A percentile compares a stretch with the other conserved stretches of the same genome.
Evolutionary conservation across 2,329 filamentous ascomycete species (phyloP).

Genomic region (Arthrobotrys sphaeroides): DNA sequence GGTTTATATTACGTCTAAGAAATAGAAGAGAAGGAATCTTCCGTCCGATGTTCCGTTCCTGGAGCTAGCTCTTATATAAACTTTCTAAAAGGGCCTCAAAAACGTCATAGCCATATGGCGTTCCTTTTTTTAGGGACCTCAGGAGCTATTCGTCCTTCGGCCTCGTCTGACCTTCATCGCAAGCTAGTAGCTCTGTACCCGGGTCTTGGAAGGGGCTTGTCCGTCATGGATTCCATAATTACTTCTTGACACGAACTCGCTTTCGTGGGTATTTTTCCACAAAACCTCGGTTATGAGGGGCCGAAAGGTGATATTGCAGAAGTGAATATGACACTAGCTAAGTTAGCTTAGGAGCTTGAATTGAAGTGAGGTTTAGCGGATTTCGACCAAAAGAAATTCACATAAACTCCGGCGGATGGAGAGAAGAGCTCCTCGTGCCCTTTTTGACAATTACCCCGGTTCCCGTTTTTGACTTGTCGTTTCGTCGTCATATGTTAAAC

Average conservation of each 20-base stretch:
- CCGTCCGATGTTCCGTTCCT: background rate
- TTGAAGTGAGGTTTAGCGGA: conserved; percentile 1
- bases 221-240: conserved; percentile 8
- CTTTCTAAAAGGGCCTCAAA: background rate
- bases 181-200: too few species aligned
- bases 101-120: background rate
- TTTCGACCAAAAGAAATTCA: too few species aligned
- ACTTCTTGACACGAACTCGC: background rate
- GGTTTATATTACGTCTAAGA: background rate
- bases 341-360: too few species aligned
- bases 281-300: conserved; percentile 11
- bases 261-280: conserved; percentile 15
- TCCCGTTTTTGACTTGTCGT: background rate
- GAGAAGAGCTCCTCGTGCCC: background rate
- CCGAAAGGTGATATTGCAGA: too few species aligned
- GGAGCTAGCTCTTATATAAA: conserved; percentile 28
- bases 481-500: conserved; percentile 15
- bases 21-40: background rate
- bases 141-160: background rate
- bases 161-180: too few species aligned
- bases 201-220: background rate
- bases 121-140: background rate
- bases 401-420: background rate
- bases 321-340: background rate
- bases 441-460: too few species aligned